Percentiles rank a stretch among this genome's conserved stretches.
Conservation (phyloP, 23 red algal genomes). For the Pyropia haitanensis region DNA sequence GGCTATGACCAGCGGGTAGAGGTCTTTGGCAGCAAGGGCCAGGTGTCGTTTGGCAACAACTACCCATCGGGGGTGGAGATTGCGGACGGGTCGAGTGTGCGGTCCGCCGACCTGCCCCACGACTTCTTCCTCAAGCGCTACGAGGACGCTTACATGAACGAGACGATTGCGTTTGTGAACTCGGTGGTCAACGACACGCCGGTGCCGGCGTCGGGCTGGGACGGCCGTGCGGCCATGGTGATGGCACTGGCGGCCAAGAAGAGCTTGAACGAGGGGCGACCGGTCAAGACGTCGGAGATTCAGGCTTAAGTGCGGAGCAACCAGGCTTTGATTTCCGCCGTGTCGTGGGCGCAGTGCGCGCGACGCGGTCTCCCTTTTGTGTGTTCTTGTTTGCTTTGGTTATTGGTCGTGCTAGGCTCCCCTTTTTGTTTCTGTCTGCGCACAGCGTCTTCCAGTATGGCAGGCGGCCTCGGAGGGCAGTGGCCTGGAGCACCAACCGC, state of each 20-base stretch:
- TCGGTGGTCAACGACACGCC: conserved; percentile 63
- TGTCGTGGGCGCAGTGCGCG: background rate
- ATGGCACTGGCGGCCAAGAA: conserved; percentile 86
- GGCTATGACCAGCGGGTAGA: conserved; percentile 98
- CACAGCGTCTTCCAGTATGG: no score
- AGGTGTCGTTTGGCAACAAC: conserved; percentile 77
- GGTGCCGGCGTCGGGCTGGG: conserved; percentile 55
- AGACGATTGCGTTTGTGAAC: conserved; percentile 82
- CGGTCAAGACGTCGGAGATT: conserved; percentile 78
- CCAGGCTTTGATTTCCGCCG: background rate
- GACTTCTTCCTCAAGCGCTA: conserved; percentile 97
- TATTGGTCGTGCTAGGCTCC: background rate
- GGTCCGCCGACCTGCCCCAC: conserved; percentile 55
- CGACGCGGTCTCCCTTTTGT: background rate
- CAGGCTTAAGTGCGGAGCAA: conserved; percentile 11
- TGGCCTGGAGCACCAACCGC: no score
- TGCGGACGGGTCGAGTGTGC: conserved; percentile 22
- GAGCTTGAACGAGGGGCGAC: conserved; percentile 56
- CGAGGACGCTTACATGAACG: conserved; percentile 77
- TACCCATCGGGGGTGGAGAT: conserved; percentile 59
- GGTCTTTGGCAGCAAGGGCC: conserved; percentile 89
- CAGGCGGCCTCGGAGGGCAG: no score
- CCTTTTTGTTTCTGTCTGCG: background rate
- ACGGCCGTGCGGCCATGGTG: conserved; percentile 87
- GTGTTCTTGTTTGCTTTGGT: conserved; percentile 5